Evolutionary conservation across 768 basidiomycete species (phyloP).

Genomic region (Porphyrellus cyaneotinctus): DNA sequence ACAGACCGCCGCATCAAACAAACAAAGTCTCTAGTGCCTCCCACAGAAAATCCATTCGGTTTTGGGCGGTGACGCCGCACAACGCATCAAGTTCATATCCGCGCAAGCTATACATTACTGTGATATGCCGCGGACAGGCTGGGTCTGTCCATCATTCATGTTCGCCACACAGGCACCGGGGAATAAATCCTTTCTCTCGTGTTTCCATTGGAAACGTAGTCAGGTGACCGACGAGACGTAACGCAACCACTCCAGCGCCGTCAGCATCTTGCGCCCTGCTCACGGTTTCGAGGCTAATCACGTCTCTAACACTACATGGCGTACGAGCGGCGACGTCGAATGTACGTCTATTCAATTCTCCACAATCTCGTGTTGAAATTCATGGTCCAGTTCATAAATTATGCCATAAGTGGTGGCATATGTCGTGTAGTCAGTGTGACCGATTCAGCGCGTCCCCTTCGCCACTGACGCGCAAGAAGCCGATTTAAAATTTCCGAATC

Average conservation of each 20-base stretch:
- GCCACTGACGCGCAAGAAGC: neutral
- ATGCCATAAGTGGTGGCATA: neutral
- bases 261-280: too few species aligned
- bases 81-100: constrained; percentile 28
- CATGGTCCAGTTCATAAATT: neutral
- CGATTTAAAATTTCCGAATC: neutral
- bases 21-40: neutral
- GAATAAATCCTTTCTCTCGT: constrained; percentile 13
- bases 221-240: constrained; percentile 8
- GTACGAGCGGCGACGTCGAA: neutral
- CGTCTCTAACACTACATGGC: neutral
- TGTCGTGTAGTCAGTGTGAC: neutral
- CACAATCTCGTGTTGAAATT: neutral
- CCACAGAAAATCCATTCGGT: constrained; percentile 1
- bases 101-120: constrained; percentile 21
- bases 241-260: too few species aligned
- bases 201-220: constrained; percentile 25
- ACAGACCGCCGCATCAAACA: constrained; percentile 1
- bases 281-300: neutral
- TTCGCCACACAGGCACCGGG: constrained; percentile 31
- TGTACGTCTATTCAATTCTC: neutral
- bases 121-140: constrained; percentile 28
- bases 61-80: constrained; percentile 13
- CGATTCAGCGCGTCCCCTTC: neutral
- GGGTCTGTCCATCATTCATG: constrained; percentile 21